Conservation (phyloP, 228 moss, liverwort and hornwort species). For the Sphagnum magellanicum region DNA sequence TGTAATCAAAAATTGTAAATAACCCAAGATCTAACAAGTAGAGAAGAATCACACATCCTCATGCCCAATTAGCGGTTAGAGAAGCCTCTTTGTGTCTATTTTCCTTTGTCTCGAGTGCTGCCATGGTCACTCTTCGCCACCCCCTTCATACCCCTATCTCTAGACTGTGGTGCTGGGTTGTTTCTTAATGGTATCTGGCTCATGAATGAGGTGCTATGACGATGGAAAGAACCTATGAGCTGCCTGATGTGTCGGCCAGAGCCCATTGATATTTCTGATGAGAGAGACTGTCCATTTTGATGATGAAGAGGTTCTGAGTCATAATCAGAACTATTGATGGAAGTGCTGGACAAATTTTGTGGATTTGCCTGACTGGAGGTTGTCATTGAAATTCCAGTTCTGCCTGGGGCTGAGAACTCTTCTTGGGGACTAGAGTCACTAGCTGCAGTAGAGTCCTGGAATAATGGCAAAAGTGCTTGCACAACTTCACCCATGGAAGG, state of each 20-base stretch:
- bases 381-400: slow-evolving; percentile 3
- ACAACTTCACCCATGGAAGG: slow-evolving; percentile 60
- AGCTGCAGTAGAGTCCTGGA: slow-evolving; percentile 15
- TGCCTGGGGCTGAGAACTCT: slow-evolving; percentile 5
- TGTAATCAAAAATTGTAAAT: too few relatives aligned
- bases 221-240: slow-evolving; percentile 59
- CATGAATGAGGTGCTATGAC: slow-evolving; percentile 71
- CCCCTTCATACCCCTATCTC: slow-evolving; percentile 33
- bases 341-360: slow-evolving; percentile 40
- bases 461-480: slow-evolving; percentile 45
- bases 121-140: slow-evolving; percentile 55
- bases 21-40: too few relatives aligned
- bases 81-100: too few relatives aligned
- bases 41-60: too few relatives aligned
- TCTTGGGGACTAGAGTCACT: slow-evolving; percentile 12
- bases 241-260: slow-evolving; percentile 56
- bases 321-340: slow-evolving; percentile 54
- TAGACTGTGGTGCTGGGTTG: slow-evolving; percentile 69
- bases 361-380: slow-evolving; percentile 27
- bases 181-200: slow-evolving; percentile 49
- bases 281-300: slow-evolving; percentile 42
- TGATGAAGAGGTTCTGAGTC: slow-evolving; percentile 49
- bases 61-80: too few relatives aligned
- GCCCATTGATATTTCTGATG: slow-evolving; percentile 53
- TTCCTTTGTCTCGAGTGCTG: too few relatives aligned